Base-by-base conservation (phyloP, 2,329 filamentous ascomycete genomes). In the Colletotrichum australisinense region DNA sequence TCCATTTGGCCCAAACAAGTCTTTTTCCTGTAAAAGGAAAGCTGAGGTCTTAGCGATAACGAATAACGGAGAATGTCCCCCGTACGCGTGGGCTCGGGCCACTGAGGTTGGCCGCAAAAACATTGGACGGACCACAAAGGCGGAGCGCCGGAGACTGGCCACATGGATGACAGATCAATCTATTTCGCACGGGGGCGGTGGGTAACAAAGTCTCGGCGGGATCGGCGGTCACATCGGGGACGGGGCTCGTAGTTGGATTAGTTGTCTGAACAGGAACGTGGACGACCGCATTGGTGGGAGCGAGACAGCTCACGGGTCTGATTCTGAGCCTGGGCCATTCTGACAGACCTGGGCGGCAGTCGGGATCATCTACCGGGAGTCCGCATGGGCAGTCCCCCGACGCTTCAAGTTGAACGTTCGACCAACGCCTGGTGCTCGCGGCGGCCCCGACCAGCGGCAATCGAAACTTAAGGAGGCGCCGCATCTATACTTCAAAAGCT, bases 161-260 rank as follows among this genome's bases (percentile, higher is more conserved):
- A 55, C 30, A 26, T 16, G 22, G 32, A 52, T 35, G 26, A 65
- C 55, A 60, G 46, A n/a, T 26, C 66, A 73, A 73, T 73, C 67
- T 73, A 73, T 62, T 73, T 70, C 70, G 55, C 60, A 73, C 70
- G 60, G 60, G 62, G 32, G 38, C 55, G 35, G 67, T 70, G 70
- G 70, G 19, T 49, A 63, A n/a, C n/a, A 38, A 62, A 32, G 67
- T 65, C 70, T 73, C 60, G 70, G 70, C 70, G 67, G 30, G 67
- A 73, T 73, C 67, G 70, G 67, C 60, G 55, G 16, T 49, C 28
- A 19, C 55, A 4, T 64, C 60, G 66, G 70, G 46, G 53, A 56
- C 60, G 66, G 67, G 66, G 70, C 56, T 49, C 70, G 67, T 70
- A 56, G 67, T 49, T 70, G 60, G 56, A 14, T 53, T 26, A 62